Evolutionary conservation across 257 asterid genomes (phyloP), one percentile per base, ranked within the genome.

Genomic region (Solanum chaucha): DNA sequence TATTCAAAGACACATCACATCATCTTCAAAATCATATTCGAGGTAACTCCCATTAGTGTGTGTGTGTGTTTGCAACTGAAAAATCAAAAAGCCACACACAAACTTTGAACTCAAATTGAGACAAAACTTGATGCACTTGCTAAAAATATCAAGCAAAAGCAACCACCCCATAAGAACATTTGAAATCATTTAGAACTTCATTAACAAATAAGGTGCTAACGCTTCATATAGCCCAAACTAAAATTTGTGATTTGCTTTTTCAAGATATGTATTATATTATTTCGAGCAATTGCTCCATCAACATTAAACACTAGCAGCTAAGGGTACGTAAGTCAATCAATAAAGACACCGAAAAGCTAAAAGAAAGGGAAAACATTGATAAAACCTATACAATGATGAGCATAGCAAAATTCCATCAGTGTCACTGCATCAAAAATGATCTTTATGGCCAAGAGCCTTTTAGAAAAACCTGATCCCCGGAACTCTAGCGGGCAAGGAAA

Each of bases 301-400:
- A 87, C 82, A 90, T 89, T 88, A 65, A 89, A 86, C 91, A 86
- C 94, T 92, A 92, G 85, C 55, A 46, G 89, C 67, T 91, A 88
- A 72, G 83, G 89, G 73, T 65, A 78, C 90, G 34, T 41, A 88
- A 85, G 84, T 83, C 85, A 36, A 87, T 55, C 64, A 55, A 19
- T 59, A 41, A 67, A 82, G 65, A 70, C 86, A 70, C 72, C 8
- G 10, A 71, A 75, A 10, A 22, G 64, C 67, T 12, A 65, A 75
- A 55, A 86, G 81, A 68, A 40, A 28, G n/a, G 36, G 36, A 68
- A 35, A 85, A 85, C 83, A 71, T 35, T 38, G 84, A 78, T 46
- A 78, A 87, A 58, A 83, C 90, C 81, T 91, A 88, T 92, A 92
- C 93, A 93, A 85, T 85, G 87, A 85, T 86, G 65, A 88, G 85